phyloP scores from a whole-genome alignment of 1,139 yeast genomes.

The Meyerozyma smithsonii region DNA sequence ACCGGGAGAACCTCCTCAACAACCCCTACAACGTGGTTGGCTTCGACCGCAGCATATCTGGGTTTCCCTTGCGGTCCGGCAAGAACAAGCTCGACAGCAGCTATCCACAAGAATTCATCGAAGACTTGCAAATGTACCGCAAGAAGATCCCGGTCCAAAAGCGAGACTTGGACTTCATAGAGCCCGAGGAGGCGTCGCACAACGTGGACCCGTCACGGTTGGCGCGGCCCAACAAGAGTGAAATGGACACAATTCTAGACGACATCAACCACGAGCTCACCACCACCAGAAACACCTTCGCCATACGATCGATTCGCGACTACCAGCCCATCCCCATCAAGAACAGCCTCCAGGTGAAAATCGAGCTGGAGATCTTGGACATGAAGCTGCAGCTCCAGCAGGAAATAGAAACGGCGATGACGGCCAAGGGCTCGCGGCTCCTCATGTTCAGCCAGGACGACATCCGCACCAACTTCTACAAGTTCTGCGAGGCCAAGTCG shows the following conservation, averaged over 20 bases:
- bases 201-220: conserved; percentile 19
- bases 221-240: conserved; percentile 3
- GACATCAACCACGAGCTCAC: conserved; percentile 22
- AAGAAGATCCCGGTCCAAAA: conserved; percentile 33
- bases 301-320: conserved; percentile 24
- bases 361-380: conserved; percentile 31
- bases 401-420: conserved; percentile 27
- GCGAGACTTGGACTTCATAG: conserved; percentile 36
- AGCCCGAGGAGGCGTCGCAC: conserved; percentile 20
- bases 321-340: conserved; percentile 21
- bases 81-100: conserved; percentile 15
- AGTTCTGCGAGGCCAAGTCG: conserved; percentile 23
- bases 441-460: conserved; percentile 22
- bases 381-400: conserved; percentile 28
- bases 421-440: conserved; percentile 16
- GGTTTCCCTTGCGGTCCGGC: conserved; percentile 34
- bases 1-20: conserved; percentile 27
- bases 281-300: conserved; percentile 26
- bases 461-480: conserved; percentile 25
- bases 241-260: conserved; percentile 11
- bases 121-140: conserved; percentile 32
- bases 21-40: conserved; percentile 42
- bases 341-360: conserved; percentile 5
- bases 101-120: conserved; percentile 39
- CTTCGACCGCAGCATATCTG: conserved; percentile 37